Evolutionary conservation across 164 flowering plant genomes (phyloP).

Genomic region (Saururus chinensis): DNA sequence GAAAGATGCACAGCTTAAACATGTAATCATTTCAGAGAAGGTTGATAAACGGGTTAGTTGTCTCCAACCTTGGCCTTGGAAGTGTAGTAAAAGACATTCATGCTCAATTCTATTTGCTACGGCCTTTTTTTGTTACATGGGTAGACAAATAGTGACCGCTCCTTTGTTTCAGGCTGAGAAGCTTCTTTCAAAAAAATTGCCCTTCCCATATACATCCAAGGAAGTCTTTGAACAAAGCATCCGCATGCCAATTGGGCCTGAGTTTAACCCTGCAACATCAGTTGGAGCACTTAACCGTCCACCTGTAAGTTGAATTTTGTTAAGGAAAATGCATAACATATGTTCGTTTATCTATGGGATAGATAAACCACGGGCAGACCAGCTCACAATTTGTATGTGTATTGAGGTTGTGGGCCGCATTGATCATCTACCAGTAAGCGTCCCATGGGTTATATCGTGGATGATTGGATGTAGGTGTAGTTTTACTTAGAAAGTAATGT

Average conservation of each 20-base stretch:
- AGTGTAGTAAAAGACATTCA: background rate
- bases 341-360: no score
- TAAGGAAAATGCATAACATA: background rate
- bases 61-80: background rate
- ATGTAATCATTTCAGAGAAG: constrained; percentile 83
- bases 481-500: background rate
- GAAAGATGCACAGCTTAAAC: constrained; percentile 71
- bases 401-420: no score
- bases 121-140: background rate
- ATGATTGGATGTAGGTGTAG: no score
- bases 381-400: no score
- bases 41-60: constrained; percentile 64
- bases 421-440: no score
- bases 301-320: constrained; percentile 29
- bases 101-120: background rate
- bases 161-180: constrained; percentile 59
- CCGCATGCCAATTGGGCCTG: constrained; percentile 91
- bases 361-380: no score
- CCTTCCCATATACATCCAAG: constrained; percentile 64
- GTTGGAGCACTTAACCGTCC: constrained; percentile 63
- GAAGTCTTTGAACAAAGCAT: constrained; percentile 73
- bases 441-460: no score
- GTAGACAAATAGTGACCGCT: background rate
- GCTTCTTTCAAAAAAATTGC: constrained; percentile 51
- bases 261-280: constrained; percentile 64